Base-by-base conservation (phyloP, 2,329 filamentous ascomycete species). In the Aschersonia sp. region DNA sequence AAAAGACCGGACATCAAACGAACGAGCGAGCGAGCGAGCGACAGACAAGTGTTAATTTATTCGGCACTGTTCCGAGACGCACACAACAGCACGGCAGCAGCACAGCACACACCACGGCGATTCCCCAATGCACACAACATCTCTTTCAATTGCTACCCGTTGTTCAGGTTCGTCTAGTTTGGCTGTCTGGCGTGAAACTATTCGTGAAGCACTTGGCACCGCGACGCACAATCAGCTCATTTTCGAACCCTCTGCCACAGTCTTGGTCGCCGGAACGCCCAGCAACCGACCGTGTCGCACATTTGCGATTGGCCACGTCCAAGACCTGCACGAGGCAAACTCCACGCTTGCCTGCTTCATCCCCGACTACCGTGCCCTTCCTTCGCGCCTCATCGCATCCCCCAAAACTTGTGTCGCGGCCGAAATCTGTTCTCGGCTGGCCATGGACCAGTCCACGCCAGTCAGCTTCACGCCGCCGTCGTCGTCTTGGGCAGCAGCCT, bases 361-460 rank as follows among this genome's bases (percentile, higher is more conserved):
- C 12, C 33, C 22, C 22, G 3, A 22, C 22, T 22, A 22, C 22
- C 22, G 22, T 37, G 33, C 12, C 33, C 33, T 12, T 12, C 33
- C 30, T 31, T 43, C 22, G 22, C 22, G 22, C 14, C 29, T 47
- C 56, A 63, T 32, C 47, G 58, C 50, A 76, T 55, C 35, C 65
- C 22, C 67, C 47, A 78, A 58, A 52, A 63, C 64, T 47, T 63
- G 60, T 39, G 73, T 67, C 30, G 72, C 54, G 8, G 53, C 56
- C 54, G 67, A 68, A 33, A 78, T 61, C 47, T 64, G 59, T 5
- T 53, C 55, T 58, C 72, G 76, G 30, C 68, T 68, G n/a, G 73
- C 76, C 49, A 62, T 67, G 14, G 70, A 69, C 76, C 77, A 83
- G 55, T 82, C 76, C 10, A 76, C 64, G 5, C 76, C 66, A 56